phyloP scores from a whole-genome alignment of 2,329 filamentous ascomycete genomes.

The Teratosphaeria pseudoeucalypti region DNA sequence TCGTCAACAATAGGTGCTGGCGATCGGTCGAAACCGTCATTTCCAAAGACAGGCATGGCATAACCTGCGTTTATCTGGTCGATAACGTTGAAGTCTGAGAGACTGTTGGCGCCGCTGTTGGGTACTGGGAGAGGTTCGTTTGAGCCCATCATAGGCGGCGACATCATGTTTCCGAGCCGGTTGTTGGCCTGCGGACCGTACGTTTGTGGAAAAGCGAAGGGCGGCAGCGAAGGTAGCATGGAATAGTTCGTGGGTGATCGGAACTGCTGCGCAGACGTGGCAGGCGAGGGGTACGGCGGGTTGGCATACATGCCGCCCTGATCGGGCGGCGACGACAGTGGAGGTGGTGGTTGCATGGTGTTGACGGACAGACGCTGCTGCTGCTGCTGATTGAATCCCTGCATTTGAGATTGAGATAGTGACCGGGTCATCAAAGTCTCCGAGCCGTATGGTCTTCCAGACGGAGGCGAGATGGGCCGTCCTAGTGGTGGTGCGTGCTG shows the following conservation, averaged over 20 bases:
- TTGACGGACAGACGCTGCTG: slow-evolving; percentile 8
- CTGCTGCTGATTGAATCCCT: slow-evolving; percentile 8
- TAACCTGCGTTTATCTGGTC: slow-evolving; percentile 42
- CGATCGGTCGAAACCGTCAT: slow-evolving; percentile 69
- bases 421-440: slow-evolving; percentile 11
- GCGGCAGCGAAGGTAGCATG: slow-evolving; percentile 16
- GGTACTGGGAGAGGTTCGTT: slow-evolving; percentile 13
- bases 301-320: slow-evolving; percentile 11
- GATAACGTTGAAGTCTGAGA: slow-evolving; percentile 26
- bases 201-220: slow-evolving; percentile 14
- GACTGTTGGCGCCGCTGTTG: slow-evolving; percentile 13
- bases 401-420: slow-evolving; percentile 5
- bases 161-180: slow-evolving; percentile 13
- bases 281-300: slow-evolving; percentile 12
- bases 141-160: slow-evolving; percentile 13
- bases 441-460: slow-evolving; percentile 14
- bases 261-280: slow-evolving; percentile 9
- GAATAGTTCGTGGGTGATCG: slow-evolving; percentile 13
- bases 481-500: neutral
- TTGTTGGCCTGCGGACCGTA: slow-evolving; percentile 3
- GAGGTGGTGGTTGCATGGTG: slow-evolving; percentile 19
- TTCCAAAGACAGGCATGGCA: slow-evolving; percentile 78
- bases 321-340: slow-evolving; percentile 12
- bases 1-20: slow-evolving; percentile 46
- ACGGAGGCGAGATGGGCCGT: slow-evolving; percentile 4